Conservation (phyloP, 169 alveolate genomes). For the Theileria orientalis region DNA sequence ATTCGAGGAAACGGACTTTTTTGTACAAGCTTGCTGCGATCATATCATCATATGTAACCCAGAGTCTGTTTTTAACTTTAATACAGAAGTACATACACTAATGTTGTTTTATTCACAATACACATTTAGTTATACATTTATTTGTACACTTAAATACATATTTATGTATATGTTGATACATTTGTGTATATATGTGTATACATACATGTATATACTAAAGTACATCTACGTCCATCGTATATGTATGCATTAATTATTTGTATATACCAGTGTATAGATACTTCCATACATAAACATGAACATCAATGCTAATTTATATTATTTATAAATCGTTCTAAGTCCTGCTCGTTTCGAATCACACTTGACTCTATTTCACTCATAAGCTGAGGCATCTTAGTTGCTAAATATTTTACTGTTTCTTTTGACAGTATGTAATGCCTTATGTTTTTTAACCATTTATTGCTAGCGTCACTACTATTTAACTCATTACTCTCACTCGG, state of each 20-base stretch:
- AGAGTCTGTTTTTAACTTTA: background rate
- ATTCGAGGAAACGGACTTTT: background rate
- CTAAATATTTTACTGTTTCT: conserved; percentile 13
- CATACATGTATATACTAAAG: no score
- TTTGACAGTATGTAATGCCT: conserved; percentile 10
- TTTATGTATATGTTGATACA: background rate
- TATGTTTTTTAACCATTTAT: background rate
- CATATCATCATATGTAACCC: background rate
- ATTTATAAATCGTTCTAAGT: background rate
- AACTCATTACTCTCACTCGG: no score
- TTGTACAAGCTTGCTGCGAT: background rate
- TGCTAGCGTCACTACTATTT: background rate
- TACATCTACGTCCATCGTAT: no score
- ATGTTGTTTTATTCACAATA: background rate
- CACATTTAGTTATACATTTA: background rate
- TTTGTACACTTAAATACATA: background rate
- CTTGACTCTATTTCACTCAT: background rate
- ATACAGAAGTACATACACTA: conserved; percentile 11
- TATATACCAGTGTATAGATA: no score
- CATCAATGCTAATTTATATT: background rate
- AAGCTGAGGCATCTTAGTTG: background rate
- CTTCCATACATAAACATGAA: no score
- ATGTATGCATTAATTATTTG: no score
- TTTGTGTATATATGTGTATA: no score
- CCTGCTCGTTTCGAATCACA: background rate